Conservation (phyloP, 129 eudicot genomes). For the Sambucus nigra region DNA sequence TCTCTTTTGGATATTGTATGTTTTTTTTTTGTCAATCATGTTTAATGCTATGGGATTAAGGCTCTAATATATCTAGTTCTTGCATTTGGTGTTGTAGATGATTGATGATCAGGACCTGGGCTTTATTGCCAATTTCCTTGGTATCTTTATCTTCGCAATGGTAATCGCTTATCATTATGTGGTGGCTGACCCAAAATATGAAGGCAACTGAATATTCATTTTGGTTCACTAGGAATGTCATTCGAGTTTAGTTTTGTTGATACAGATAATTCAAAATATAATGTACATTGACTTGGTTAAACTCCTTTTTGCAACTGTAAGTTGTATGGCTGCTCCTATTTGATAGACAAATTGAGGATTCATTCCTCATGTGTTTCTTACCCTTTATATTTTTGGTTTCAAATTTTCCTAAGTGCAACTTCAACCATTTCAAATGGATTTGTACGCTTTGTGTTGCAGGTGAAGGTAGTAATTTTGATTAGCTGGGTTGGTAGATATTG, state of each 20-base stretch:
- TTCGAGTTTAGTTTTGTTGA: not conserved
- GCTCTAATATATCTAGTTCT: not conserved
- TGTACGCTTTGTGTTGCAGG: not conserved
- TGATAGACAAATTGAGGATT: too few relatives aligned
- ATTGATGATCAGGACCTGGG: conserved; percentile 86
- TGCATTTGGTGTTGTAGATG: conserved; percentile 40
- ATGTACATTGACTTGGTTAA: too few relatives aligned
- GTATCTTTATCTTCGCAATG: conserved; percentile 57
- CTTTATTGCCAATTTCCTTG: conserved; percentile 71
- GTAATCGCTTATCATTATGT: conserved; percentile 79
- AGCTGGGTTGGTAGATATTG: too few relatives aligned
- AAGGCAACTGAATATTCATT: conserved; percentile 37
- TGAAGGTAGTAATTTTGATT: too few relatives aligned
- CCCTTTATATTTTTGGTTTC: too few relatives aligned
- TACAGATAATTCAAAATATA: too few relatives aligned
- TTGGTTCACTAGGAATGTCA: not conserved
- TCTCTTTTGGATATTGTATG: too few relatives aligned
- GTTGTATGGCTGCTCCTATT: too few relatives aligned
- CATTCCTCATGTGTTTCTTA: too few relatives aligned
- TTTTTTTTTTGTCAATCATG: too few relatives aligned
- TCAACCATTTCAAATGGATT: not conserved
- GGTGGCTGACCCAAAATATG: conserved; percentile 67
- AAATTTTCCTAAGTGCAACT: not conserved
- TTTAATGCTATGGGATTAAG: not conserved
- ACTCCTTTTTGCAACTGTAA: too few relatives aligned